Conservation (phyloP, 345 rosid species). For the Acer yangbiense region DNA sequence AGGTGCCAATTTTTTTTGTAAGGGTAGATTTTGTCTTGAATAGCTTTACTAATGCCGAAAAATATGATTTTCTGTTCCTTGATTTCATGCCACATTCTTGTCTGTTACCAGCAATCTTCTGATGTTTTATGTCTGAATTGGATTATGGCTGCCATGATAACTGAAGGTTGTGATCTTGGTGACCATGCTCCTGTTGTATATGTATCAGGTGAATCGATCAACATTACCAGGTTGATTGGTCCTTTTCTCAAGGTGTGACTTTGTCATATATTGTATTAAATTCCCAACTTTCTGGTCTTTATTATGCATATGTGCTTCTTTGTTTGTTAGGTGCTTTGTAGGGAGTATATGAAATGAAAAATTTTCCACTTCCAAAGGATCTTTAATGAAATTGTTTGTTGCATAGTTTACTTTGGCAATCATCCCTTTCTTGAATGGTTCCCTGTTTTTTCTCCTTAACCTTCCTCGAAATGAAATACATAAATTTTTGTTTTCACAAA, state of each 20-base stretch:
- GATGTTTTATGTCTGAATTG: slow-evolving; percentile 28
- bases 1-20: slow-evolving; percentile 40
- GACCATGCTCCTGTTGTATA: slow-evolving; percentile 75
- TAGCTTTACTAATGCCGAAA: background rate
- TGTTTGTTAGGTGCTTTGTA: background rate
- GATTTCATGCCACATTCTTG: background rate
- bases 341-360: background rate
- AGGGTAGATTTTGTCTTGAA: background rate
- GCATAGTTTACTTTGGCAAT: background rate
- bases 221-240: slow-evolving; percentile 6
- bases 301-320: background rate
- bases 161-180: slow-evolving; percentile 54
- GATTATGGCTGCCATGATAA: slow-evolving; percentile 74
- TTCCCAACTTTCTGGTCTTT: background rate
- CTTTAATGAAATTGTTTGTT: background rate
- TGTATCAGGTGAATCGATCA: slow-evolving; percentile 94
- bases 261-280: background rate
- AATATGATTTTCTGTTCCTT: background rate
- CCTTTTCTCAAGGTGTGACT: slow-evolving; percentile 7
- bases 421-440: background rate
- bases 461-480: background rate
- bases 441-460: background rate
- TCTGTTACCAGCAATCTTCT: slow-evolving; percentile 20
- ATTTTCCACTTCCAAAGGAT: background rate
- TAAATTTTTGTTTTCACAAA: background rate